phyloP scores from a whole-genome alignment of 352 stramenopile genomes.

The Phytophthora pisi region DNA sequence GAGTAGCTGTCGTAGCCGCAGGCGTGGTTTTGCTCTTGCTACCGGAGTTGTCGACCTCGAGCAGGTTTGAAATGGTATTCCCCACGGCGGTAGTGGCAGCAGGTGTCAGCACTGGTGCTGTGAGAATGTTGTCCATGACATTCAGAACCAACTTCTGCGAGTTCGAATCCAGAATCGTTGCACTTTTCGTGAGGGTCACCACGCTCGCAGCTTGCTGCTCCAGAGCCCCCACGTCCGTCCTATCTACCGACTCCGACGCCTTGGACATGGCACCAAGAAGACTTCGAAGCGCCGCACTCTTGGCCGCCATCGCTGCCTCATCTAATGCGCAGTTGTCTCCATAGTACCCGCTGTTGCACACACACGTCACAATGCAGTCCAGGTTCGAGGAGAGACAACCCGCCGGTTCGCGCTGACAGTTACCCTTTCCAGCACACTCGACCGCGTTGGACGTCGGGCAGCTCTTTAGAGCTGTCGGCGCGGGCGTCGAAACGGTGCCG shows the following conservation, averaged over 20 bases:
- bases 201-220: conserved; percentile 73
- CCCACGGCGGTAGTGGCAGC: conserved; percentile 55
- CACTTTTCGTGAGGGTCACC: conserved; percentile 69
- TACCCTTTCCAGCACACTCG: conserved; percentile 52
- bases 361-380: conserved; percentile 57
- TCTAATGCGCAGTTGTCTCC: conserved; percentile 65
- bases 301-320: conserved; percentile 54
- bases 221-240: conserved; percentile 53
- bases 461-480: conserved; percentile 48
- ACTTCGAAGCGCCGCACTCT: conserved; percentile 53
- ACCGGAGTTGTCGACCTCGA: conserved; percentile 44
- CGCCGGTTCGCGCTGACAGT: conserved; percentile 50
- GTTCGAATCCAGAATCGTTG: conserved; percentile 53
- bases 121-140: conserved; percentile 64
- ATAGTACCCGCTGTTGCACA: conserved; percentile 54
- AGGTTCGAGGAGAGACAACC: conserved; percentile 54
- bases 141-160: conserved; percentile 55
- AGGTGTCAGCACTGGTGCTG: conserved; percentile 54
- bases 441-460: conserved; percentile 51
- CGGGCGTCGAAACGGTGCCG: conserved; percentile 20
- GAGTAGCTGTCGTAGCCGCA: conserved; percentile 7
- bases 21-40: conserved; percentile 15
- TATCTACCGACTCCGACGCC: conserved; percentile 52
- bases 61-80: conserved; percentile 66
- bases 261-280: conserved; percentile 66